phyloP scores from a whole-genome alignment of 345 rosid genomes.

The Eucalyptus marginata region DNA sequence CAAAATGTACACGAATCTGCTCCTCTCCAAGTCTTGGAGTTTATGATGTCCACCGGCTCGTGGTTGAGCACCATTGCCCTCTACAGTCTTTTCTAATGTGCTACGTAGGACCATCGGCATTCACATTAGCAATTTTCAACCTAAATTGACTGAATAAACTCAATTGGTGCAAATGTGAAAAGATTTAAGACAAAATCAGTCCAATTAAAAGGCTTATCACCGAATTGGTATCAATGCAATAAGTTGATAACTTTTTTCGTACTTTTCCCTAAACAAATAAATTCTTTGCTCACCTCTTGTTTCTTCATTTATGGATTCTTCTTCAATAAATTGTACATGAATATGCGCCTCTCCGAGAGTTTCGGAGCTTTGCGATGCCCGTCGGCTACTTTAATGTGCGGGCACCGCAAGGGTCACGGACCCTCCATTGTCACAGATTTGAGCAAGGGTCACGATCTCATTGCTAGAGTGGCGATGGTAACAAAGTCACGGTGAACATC shows the following conservation, averaged over 20 bases:
- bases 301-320: no score
- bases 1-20: accelerated
- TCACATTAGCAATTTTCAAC: accelerated
- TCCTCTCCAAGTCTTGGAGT: background rate
- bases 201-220: accelerated
- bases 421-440: background rate
- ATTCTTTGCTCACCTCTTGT: no score
- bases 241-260: accelerated
- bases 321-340: no score
- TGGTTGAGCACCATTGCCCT: background rate
- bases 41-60: background rate
- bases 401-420: background rate
- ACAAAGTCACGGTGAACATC: background rate
- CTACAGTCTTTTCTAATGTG: accelerated
- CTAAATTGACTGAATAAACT: accelerated
- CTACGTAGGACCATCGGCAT: accelerated
- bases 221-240: accelerated
- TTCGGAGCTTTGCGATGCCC: no score
- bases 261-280: no score
- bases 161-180: accelerated
- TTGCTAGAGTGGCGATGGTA: no score
- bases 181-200: accelerated
- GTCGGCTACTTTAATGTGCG: background rate
- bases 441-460: background rate
- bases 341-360: no score